phyloP scores from a whole-genome alignment of 495 filamentous ascomycete species.

The Xylaria longipes region DNA sequence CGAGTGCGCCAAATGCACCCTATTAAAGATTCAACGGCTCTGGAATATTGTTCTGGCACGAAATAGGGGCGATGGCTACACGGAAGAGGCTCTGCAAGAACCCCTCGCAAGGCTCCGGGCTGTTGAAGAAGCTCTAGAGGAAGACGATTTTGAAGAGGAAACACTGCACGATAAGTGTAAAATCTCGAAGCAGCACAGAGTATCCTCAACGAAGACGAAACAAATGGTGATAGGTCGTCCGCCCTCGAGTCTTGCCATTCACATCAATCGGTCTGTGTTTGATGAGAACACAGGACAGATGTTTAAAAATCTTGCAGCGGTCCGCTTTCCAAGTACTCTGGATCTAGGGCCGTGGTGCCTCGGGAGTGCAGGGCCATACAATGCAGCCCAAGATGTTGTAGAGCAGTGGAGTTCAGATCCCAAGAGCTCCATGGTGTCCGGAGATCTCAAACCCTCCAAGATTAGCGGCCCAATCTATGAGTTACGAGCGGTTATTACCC shows the following conservation, averaged over 20 bases:
- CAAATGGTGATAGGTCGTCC: slow-evolving; percentile 84
- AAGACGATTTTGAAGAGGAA: slow-evolving; percentile 80
- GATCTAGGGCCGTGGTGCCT: slow-evolving; percentile 83
- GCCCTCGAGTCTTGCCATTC: slow-evolving; percentile 78
- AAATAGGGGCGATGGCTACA: slow-evolving; percentile 24
- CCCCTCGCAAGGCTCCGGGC: slow-evolving; percentile 60
- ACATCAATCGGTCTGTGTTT: slow-evolving; percentile 91
- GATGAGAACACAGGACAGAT: slow-evolving; percentile 78
- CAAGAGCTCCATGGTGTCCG: slow-evolving; percentile 70
- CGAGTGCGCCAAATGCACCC: slow-evolving; percentile 89
- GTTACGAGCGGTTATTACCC: slow-evolving; percentile 83
- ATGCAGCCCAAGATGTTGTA: slow-evolving; percentile 36
- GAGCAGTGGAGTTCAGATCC: slow-evolving; percentile 75
- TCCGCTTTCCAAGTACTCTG: slow-evolving; percentile 74
- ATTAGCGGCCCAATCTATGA: slow-evolving; percentile 70
- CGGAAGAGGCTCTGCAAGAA: slow-evolving; percentile 33
- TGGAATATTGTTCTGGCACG: slow-evolving; percentile 48
- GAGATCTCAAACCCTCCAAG: slow-evolving; percentile 44
- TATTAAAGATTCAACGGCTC: slow-evolving; percentile 56
- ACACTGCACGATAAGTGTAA: slow-evolving; percentile 75
- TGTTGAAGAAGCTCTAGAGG: slow-evolving; percentile 72
- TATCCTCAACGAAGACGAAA: slow-evolving; percentile 80
- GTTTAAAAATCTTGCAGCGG: slow-evolving; percentile 80
- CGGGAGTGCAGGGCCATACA: slow-evolving; percentile 51
- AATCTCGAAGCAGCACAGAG: slow-evolving; percentile 69